Evolutionary conservation across 208 protist genomes (phyloP).

Genomic region (Crithidia sp.): DNA sequence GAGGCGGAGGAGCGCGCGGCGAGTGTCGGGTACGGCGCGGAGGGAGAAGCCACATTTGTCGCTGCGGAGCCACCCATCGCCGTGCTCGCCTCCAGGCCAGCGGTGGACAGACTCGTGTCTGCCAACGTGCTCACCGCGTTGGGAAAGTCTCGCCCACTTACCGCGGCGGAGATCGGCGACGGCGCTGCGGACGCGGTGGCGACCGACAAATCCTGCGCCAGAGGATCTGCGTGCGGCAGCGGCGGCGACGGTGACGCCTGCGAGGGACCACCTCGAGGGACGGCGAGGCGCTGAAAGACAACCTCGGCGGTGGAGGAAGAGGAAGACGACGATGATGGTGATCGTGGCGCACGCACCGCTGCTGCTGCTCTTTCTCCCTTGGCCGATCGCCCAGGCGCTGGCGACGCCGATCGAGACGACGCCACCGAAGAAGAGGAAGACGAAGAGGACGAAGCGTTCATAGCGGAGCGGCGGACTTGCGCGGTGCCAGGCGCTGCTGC

Average conservation of each 20-base stretch:
- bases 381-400: not conserved
- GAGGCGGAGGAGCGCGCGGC: not conserved
- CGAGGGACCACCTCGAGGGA: not conserved
- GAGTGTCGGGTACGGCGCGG: too few species aligned
- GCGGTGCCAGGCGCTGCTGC: not conserved
- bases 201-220: not conserved
- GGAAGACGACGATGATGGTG: constrained; percentile 8
- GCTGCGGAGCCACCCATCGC: not conserved
- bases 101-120: constrained; percentile 8
- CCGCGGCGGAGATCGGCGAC: not conserved
- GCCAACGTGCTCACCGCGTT: constrained; percentile 16
- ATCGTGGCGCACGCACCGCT: not conserved
- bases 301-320: constrained; percentile 23
- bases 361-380: too few species aligned
- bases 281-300: constrained; percentile 3
- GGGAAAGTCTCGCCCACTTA: not conserved
- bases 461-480: not conserved
- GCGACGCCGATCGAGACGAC: constrained; percentile 2
- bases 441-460: not conserved
- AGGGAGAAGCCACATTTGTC: too few species aligned
- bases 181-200: not conserved
- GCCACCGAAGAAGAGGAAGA: constrained; percentile 7
- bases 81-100: not conserved
- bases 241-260: not conserved
- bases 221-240: not conserved